Conservation (phyloP, 1,139 yeast species). For the Suhomyces panamericanus region DNA sequence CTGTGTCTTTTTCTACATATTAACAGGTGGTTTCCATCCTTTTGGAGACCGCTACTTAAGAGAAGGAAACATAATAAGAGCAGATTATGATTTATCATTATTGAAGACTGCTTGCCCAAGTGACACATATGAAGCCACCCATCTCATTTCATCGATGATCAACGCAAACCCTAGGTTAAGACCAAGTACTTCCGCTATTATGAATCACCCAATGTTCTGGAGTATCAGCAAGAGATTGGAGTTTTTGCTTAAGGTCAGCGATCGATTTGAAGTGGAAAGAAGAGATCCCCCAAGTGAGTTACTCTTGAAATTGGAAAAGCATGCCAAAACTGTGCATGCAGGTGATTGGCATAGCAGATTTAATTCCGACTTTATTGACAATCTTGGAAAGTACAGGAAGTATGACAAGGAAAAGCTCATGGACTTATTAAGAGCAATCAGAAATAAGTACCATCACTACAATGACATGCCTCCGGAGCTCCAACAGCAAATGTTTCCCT, state of each 20-base stretch:
- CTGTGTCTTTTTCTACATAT: constrained; percentile 85
- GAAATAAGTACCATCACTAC: constrained; percentile 92
- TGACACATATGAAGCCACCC: constrained; percentile 64
- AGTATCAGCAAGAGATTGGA: constrained; percentile 69
- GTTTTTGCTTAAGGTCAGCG: constrained; percentile 82
- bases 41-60: constrained; percentile 87
- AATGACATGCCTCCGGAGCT: constrained; percentile 78
- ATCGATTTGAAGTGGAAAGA: constrained; percentile 82
- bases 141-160: constrained; percentile 75
- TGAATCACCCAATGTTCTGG: constrained; percentile 93
- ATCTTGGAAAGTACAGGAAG: constrained; percentile 87
- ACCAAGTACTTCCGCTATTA: constrained; percentile 66
- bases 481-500: constrained; percentile 63
- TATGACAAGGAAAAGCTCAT: constrained; percentile 75
- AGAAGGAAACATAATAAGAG: constrained; percentile 84
- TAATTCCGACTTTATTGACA: constrained; percentile 70
- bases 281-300: constrained; percentile 83
- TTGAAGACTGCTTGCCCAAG: constrained; percentile 42
- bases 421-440: constrained; percentile 83
- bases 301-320: constrained; percentile 57
- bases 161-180: constrained; percentile 64
- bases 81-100: constrained; percentile 55
- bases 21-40: constrained; percentile 88
- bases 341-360: constrained; percentile 80
- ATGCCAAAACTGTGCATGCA: constrained; percentile 57